These are phyloP conservation scores for Leptographium wingfieldii DNA, from an alignment of 2,329 filamentous ascomycete genomes.

Conservation along the genomic window DNA sequence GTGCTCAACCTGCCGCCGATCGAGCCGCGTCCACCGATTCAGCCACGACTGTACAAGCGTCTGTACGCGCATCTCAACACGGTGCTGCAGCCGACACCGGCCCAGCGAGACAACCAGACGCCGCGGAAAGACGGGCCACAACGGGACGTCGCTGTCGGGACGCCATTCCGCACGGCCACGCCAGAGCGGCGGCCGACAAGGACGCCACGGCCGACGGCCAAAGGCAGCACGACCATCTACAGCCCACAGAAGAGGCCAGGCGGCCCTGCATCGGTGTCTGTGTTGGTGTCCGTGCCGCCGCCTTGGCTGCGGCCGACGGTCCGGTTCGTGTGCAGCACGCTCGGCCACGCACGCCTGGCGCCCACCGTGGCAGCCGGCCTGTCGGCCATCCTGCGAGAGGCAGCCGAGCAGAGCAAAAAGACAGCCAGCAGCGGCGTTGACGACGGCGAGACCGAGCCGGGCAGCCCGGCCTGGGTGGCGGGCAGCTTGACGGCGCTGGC, in stretches of 20 bases:
- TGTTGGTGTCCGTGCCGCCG: conserved; percentile 27
- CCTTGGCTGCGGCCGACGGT: conserved; percentile 60
- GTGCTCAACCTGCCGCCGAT: conserved; percentile 65
- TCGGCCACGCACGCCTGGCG: conserved; percentile 48
- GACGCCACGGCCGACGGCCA: neutral
- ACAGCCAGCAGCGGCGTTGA: neutral
- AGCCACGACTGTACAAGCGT: conserved; percentile 70
- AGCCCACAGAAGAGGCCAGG: neutral
- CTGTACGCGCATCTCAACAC: conserved; percentile 70
- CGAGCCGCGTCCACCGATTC: conserved; percentile 62
- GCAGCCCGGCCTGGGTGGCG: conserved; percentile 32
- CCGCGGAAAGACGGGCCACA: neutral
- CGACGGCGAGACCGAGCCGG: neutral
- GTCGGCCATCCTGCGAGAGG: conserved; percentile 35
- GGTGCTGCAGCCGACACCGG: conserved; percentile 36
- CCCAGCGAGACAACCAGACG: neutral
- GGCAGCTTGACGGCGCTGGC: conserved; percentile 41
- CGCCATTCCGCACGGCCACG: neutral
- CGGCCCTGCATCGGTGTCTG: too few species aligned
- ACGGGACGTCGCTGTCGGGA: neutral
- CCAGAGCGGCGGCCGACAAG: neutral
- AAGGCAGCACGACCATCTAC: conserved; percentile 4
- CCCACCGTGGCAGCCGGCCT: conserved; percentile 66
- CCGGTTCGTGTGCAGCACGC: conserved; percentile 49
- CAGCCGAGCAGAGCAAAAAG: neutral